A percentile compares a stretch with the other conserved stretches of the same genome.
Evolutionary conservation across 495 filamentous ascomycete species (phyloP).

Genomic region (Hypoxylon trugodes): DNA sequence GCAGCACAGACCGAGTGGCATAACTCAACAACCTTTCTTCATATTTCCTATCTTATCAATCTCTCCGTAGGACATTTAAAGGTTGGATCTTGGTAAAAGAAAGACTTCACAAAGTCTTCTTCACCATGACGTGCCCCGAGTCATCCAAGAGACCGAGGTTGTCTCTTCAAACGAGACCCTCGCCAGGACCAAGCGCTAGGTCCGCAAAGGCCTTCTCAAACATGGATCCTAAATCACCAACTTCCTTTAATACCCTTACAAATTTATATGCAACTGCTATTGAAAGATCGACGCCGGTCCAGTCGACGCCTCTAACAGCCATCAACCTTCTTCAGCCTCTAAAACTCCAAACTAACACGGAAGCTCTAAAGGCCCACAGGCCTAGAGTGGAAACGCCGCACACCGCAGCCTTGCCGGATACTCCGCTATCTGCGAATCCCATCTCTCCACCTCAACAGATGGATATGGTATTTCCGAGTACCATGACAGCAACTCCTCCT

Average conservation of each 20-base stretch:
- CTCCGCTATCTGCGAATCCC: conserved; percentile 54
- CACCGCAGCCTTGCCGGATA: conserved; percentile 53
- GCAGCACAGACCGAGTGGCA: conserved; percentile 20
- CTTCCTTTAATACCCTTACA: conserved; percentile 80
- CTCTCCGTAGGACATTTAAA: conserved; percentile 2
- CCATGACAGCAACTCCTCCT: conserved; percentile 60
- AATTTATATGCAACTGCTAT: conserved; percentile 79
- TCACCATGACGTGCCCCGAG: conserved; percentile 33
- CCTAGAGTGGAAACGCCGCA: conserved; percentile 51
- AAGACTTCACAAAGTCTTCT: background rate
- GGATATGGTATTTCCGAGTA: conserved; percentile 53
- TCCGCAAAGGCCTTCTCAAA: conserved; percentile 48
- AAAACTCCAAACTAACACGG: conserved; percentile 54
- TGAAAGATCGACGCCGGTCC: conserved; percentile 67
- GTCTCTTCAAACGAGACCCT: conserved; percentile 74
- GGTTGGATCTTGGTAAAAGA: background rate
- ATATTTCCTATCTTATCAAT: conserved; percentile 7
- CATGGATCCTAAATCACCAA: conserved; percentile 74
- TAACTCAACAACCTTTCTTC: conserved; percentile 19
- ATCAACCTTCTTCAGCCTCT: conserved; percentile 54
- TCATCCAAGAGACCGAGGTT: conserved; percentile 73
- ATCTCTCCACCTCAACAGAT: conserved; percentile 51
- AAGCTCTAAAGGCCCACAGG: conserved; percentile 33
- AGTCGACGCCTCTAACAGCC: conserved; percentile 50
- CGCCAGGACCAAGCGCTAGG: conserved; percentile 37